These are phyloP conservation scores for Theileria annulata DNA, from an alignment of 169 alveolate species.

Conservation along the genomic window DNA sequence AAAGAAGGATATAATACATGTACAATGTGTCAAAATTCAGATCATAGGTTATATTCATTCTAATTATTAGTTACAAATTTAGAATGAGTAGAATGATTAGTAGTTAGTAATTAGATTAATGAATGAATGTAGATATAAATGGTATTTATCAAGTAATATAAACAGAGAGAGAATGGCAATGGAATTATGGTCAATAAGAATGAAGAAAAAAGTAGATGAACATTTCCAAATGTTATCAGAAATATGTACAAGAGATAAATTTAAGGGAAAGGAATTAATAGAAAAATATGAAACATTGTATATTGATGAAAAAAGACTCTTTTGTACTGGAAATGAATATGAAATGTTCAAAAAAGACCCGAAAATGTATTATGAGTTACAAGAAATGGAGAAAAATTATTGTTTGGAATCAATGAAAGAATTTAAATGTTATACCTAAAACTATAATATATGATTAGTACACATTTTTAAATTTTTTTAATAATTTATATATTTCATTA, in stretches of 20 bases:
- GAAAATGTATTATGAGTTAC: slow-evolving; percentile 8
- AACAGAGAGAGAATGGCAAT: slow-evolving; percentile 45
- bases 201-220: slow-evolving; percentile 15
- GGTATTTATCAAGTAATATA: slow-evolving; percentile 40
- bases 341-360: slow-evolving; percentile 15
- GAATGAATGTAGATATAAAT: slow-evolving; percentile 15
- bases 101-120: background rate
- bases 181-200: slow-evolving; percentile 51
- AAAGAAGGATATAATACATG: slow-evolving; percentile 49
- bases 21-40: slow-evolving; percentile 58
- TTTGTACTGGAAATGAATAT: slow-evolving; percentile 10
- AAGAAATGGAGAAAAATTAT: background rate
- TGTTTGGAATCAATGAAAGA: slow-evolving; percentile 8
- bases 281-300: slow-evolving; percentile 3
- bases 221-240: slow-evolving; percentile 4
- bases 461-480: background rate
- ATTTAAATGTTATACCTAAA: slow-evolving; percentile 23
- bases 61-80: no score
- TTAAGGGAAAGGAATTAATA: background rate
- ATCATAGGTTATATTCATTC: slow-evolving; percentile 36
- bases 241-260: background rate
- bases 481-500: background rate
- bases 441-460: background rate
- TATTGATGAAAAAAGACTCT: slow-evolving; percentile 12
- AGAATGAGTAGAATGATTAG: background rate